Evolutionary conservation across 257 asterid species (phyloP), one percentile per base, ranked within the genome.

Genomic region (Solanum chiquidenum): DNA sequence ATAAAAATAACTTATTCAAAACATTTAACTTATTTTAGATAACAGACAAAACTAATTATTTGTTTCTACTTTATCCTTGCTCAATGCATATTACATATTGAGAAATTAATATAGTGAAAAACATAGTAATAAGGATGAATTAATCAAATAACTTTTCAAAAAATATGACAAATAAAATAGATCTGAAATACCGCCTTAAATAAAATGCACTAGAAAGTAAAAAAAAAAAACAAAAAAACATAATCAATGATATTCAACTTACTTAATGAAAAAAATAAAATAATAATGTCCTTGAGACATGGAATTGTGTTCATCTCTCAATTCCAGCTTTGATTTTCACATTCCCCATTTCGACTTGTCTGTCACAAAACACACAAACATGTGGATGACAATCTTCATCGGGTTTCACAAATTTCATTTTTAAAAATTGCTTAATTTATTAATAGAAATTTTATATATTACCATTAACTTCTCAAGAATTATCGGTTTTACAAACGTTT

Each of bases 201-300:
- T 25, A 25, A 64, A 66, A 66, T n/a, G 34, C 18, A 25, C 9
- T 20, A 55, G 64, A 55, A 55, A 55, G 25, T 46, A 0, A 4
- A 44, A 44, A 44, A 44, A 52, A 77, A 29, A 79, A 29, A 29
- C 31, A 29, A 16, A 1, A 29, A 6, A 16, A 82, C 44, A 85
- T 88, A 92, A 92, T 90, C 52, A 44, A 44, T 12, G 52, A 44
- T 44, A 12, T 12, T 44, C 16, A 44, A 44, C 52, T 44, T 42
- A 42, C 49, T 7, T 44, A 4, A 11, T 11, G 2, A 0, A 16
- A 80, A 46, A 44, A n/a, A n/a, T n/a, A n/a, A n/a, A 10, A 80
- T 29, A 31, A 86, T 88, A 92, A 91, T 90, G 94, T 91, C 98
- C 98, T 88, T 88, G 93, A 92, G 96, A 94, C 95, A 91, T 88